Conservation (phyloP, 805 yeast genomes). For the Starmerella apis region DNA sequence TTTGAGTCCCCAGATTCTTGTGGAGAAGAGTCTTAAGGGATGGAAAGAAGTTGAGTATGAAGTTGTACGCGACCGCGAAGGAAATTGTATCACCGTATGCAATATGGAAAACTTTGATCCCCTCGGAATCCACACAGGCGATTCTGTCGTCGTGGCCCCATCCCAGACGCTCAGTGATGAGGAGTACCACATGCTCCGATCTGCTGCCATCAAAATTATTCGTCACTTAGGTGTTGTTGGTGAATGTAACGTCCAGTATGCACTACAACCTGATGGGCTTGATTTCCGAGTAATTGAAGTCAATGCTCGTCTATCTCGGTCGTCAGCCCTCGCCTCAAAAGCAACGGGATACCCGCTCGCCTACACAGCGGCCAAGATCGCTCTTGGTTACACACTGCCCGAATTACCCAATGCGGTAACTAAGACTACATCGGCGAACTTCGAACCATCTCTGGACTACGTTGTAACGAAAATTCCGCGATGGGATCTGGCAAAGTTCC, state of each 20-base stretch:
- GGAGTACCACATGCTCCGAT: slow-evolving; percentile 94
- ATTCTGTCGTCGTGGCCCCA: slow-evolving; percentile 97
- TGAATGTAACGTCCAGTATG: slow-evolving; percentile 96
- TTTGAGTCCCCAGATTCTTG: slow-evolving; percentile 86
- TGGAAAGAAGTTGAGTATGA: slow-evolving; percentile 99
- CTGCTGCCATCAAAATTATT: slow-evolving; percentile 94
- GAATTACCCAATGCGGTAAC: slow-evolving; percentile 95
- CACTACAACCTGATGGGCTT: slow-evolving; percentile 88
- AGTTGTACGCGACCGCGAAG: slow-evolving; percentile 93
- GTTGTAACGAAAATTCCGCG: slow-evolving; percentile 95
- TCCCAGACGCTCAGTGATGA: slow-evolving; percentile 95
- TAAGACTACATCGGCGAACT: slow-evolving; percentile 88
- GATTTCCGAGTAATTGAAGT: slow-evolving; percentile 97
- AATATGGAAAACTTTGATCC: slow-evolving; percentile 99
- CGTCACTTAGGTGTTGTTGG: slow-evolving; percentile 98
- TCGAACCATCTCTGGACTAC: slow-evolving; percentile 94
- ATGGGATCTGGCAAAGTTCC: slow-evolving; percentile 95
- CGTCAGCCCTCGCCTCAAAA: slow-evolving; percentile 95
- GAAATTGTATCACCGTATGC: slow-evolving; percentile 96
- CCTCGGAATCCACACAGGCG: slow-evolving; percentile 96
- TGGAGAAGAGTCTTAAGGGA: slow-evolving; percentile 93
- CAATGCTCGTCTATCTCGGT: slow-evolving; percentile 91
- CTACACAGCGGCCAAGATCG: slow-evolving; percentile 96
- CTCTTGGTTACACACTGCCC: slow-evolving; percentile 85
- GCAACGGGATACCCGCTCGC: slow-evolving; percentile 99